A percentile compares a stretch with the other conserved stretches of the same genome.
Evolutionary conservation across 129 eudicot genomes (phyloP).

Genomic region (Arctium minus): DNA sequence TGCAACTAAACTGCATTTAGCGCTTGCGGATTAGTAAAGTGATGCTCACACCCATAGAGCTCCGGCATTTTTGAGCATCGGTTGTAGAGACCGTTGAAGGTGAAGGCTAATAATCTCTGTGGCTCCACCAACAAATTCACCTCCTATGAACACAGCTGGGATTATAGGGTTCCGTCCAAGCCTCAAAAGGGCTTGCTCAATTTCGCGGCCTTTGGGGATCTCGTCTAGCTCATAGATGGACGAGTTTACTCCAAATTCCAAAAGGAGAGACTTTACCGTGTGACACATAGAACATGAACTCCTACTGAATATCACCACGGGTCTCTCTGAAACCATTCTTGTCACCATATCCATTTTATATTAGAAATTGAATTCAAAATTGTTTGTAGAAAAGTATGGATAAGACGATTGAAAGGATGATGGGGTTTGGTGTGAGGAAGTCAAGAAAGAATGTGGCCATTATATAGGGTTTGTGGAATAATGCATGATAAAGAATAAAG

Average conservation of each 20-base stretch:
- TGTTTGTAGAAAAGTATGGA: background rate
- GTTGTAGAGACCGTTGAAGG: slow-evolving; percentile 17
- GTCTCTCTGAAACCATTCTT: slow-evolving; percentile 51
- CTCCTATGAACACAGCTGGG: slow-evolving; percentile 68
- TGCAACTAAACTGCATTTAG: background rate
- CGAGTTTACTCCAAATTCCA: slow-evolving; percentile 50
- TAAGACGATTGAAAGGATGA: background rate
- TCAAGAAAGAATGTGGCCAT: background rate
- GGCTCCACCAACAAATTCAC: slow-evolving; percentile 58
- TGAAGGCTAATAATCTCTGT: slow-evolving; percentile 41
- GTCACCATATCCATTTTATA: slow-evolving; percentile 44
- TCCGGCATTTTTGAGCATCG: slow-evolving; percentile 22
- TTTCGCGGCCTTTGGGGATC: slow-evolving; percentile 37
- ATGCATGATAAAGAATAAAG: slow-evolving; percentile 20
- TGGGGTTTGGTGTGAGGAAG: background rate
- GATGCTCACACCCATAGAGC: slow-evolving; percentile 16
- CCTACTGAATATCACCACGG: slow-evolving; percentile 67
- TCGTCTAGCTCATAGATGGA: slow-evolving; percentile 61
- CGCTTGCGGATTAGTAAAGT: background rate
- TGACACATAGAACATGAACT: slow-evolving; percentile 48
- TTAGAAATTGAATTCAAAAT: background rate
- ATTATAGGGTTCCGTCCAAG: slow-evolving; percentile 47
- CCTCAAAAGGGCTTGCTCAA: slow-evolving; percentile 43
- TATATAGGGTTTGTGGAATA: background rate
- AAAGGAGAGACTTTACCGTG: slow-evolving; percentile 42